Conservation (phyloP, 805 yeast species). For the Komagataella kurtzmanii region DNA sequence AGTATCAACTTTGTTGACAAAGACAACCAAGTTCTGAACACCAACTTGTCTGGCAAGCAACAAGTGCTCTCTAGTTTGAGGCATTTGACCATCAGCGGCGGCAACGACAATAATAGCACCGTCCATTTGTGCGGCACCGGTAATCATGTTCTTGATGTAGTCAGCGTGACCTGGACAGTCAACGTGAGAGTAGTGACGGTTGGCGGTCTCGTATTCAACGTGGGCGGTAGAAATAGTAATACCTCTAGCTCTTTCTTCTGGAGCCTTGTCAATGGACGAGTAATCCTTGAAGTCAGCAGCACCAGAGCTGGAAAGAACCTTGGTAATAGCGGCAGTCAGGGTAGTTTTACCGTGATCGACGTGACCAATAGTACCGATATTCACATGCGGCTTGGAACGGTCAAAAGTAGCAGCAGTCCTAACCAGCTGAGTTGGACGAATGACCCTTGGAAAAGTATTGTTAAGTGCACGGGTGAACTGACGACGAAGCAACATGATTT, state of each 20-base stretch:
- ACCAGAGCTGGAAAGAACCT: constrained; percentile 76
- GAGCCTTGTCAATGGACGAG: constrained; percentile 89
- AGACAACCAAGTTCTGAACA: constrained; percentile 93
- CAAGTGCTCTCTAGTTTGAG: constrained; percentile 98
- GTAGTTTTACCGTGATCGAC: constrained; percentile 99
- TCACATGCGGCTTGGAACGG: constrained; percentile 93
- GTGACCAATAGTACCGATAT: constrained; percentile 97
- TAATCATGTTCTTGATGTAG: constrained; percentile 92
- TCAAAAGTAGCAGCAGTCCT: constrained; percentile 61
- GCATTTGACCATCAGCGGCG: constrained; percentile 99
- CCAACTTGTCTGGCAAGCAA: constrained; percentile 98
- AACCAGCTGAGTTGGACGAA: constrained; percentile 2
- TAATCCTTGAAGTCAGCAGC: constrained; percentile 93
- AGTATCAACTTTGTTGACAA: constrained; percentile 95
- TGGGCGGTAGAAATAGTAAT: constrained; percentile 97
- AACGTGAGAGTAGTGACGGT: constrained; percentile 94
- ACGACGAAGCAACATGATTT: not conserved
- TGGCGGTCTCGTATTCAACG: constrained; percentile 90
- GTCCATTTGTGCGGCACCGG: constrained; percentile 82
- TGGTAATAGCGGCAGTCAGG: constrained; percentile 96
- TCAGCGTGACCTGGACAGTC: constrained; percentile 98
- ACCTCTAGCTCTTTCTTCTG: constrained; percentile 99
- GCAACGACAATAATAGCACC: constrained; percentile 98
- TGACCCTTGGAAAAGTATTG: not conserved
- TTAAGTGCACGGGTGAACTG: not conserved